Evolutionary conservation across 2,329 filamentous ascomycete genomes (phyloP), one percentile per base, ranked within the genome.

Genomic region (Cladosporium sp.): DNA sequence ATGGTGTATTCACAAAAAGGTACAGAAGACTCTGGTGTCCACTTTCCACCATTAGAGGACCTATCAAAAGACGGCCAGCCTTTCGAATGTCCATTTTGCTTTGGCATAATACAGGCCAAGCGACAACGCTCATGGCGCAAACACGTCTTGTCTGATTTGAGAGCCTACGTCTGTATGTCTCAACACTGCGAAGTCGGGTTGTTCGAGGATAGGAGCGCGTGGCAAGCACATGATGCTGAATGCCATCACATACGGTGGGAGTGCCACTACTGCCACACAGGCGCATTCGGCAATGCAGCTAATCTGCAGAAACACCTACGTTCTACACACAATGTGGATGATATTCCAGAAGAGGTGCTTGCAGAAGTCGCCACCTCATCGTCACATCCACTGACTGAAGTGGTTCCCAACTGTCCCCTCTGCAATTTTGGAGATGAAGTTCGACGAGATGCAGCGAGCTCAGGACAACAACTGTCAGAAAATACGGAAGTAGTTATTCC

Each of bases 31-130:
- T 37, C 47, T 22, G 20, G 34, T 15, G 9, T 25, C 8, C 5
- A 25, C 9, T 9, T 51, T 28, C 19, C 30, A 4, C 49, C 12
- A 12, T 19, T 51, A 2, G 28, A 51, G 12, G 49, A 39, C 3
- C 5, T 51, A 5, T 51, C 34, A 1, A 17, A 51, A 15, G 36
- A n/a, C 6, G 7, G 5, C 8, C n/a, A 39, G 6, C 49, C 49
- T 11, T 69, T 69, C 50, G 63, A 65, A 30, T 69, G 66, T 50
- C 65, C 66, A 4, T 64, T 67, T 43, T 69, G 67, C 54, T 65
- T 54, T 17, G 58, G 51, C 3, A 61, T 67, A 14, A 59, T 66
- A 37, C 54, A 58, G 7, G 52, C 61, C 11, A 55, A 55, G 25
- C 19, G 47, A 5, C 42, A 60, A 22, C 39, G 58, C 11, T 25